Base-by-base conservation (phyloP, 306 rosid genomes). In the Luffa aegyptiaca region DNA sequence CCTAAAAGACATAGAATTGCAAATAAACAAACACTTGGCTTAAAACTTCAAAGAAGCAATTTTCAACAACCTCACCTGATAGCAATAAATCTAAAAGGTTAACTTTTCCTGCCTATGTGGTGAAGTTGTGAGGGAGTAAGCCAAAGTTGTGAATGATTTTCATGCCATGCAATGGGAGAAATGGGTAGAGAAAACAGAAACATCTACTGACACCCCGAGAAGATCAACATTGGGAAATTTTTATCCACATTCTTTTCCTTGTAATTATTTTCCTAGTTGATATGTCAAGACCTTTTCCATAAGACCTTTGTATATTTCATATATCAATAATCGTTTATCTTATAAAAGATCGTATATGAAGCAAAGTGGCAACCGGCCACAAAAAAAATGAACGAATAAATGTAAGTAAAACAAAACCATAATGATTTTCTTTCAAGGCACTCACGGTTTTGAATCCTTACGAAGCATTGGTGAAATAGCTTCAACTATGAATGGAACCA, bases 401-500 rank as follows among this genome's bases (percentile, higher is more conserved):
- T 57, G 69, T 12, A 51, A 13, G 44, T 33, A 59, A 41, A 74
- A 33, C 59, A 69, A 84, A 41, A 63, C 13, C 6, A 39, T 14
- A 79, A 61, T 80, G 17, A 75, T 64, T 62, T 80, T 65, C 82
- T 78, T 81, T 59, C 46, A 79, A 53, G 75, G 83, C 65, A 87
- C 96, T 52, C 82, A 95, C 97, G 85, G 86, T 86, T 90, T 89
- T 31, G 89, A 88, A 82, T 91, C 97, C 82, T 85, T 89, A 76
- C 86, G 89, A 79, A 95, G 96, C 97, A 95, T 92, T 12, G 93
- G 98, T 90, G 92, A 80, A 81, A 92, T 87, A 72, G 96, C 91
- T 87, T 95, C 96, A 79, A 92, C 90, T 42, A 95, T 82, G 45
- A 95, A 92, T 51, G 98, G 97, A 89, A 86, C 80, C 96, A 92